Evolutionary conservation across 352 stramenopile genomes (phyloP).

Genomic region (Phytophthora europaea): DNA sequence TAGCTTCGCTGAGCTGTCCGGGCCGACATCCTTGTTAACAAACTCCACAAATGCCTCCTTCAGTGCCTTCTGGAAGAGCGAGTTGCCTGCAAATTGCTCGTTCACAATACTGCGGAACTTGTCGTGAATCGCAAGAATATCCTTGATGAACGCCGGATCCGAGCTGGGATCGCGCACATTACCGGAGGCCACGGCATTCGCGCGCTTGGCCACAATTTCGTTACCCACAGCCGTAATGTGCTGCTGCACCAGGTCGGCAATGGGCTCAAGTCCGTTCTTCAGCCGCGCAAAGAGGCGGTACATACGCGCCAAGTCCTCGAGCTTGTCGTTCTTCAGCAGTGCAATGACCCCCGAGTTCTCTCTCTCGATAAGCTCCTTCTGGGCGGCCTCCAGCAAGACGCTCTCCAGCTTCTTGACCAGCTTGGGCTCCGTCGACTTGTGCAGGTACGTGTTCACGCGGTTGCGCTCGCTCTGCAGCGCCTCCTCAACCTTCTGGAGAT

Average conservation of each 20-base stretch:
- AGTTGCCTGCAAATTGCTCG: conserved; percentile 97
- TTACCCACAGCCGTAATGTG: conserved; percentile 95
- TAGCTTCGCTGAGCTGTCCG: conserved; percentile 98
- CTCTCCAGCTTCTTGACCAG: conserved; percentile 95
- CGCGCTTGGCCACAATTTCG: conserved; percentile 89
- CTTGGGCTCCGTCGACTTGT: conserved; percentile 96
- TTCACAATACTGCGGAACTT: conserved; percentile 98
- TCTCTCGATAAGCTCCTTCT: conserved; percentile 98
- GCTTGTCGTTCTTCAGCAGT: conserved; percentile 97
- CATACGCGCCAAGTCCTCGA: conserved; percentile 98
- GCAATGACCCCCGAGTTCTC: conserved; percentile 97
- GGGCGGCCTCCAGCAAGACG: conserved; percentile 95
- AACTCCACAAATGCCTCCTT: conserved; percentile 99
- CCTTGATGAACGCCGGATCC: conserved; percentile 98
- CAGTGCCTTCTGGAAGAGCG: conserved; percentile 99
- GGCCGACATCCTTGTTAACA: conserved; percentile 98
- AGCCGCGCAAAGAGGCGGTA: conserved; percentile 98
- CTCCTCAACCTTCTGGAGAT: conserved; percentile 96
- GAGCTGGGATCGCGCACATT: conserved; percentile 93
- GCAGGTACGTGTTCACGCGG: conserved; percentile 97
- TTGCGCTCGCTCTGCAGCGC: conserved; percentile 81
- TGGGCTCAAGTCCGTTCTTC: conserved; percentile 96
- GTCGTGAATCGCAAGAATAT: conserved; percentile 97
- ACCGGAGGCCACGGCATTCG: conserved; percentile 91
- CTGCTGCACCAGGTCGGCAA: conserved; percentile 96